Percentiles rank a stretch among this genome's conserved stretches.
phyloP scores from a whole-genome alignment of 495 filamentous ascomycete genomes.

The Cairneyella variabilis region DNA sequence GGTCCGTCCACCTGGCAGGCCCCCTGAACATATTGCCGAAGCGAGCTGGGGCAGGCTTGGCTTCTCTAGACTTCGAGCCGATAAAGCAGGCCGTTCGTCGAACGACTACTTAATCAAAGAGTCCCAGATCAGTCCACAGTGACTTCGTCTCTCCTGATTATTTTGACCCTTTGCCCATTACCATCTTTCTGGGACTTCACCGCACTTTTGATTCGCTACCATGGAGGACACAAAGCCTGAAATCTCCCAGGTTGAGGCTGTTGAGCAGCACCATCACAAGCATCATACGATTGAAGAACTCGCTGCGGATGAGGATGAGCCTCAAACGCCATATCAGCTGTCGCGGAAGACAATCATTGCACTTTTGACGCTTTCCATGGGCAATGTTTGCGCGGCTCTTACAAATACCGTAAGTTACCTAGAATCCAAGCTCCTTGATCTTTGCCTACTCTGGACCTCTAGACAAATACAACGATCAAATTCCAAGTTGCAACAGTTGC shows the following conservation, averaged over 20 bases:
- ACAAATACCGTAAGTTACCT: constrained; percentile 10
- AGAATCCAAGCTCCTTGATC: not conserved
- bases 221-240: constrained; percentile 4
- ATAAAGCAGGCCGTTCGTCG: too few relatives aligned
- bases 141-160: too few relatives aligned
- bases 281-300: constrained; percentile 6
- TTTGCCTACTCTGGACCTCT: not conserved
- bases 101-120: not conserved
- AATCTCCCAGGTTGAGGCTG: not conserved
- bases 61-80: too few relatives aligned
- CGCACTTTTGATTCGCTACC: too few relatives aligned
- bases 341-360: constrained; percentile 13
- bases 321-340: constrained; percentile 16
- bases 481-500: constrained; percentile 14
- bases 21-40: too few relatives aligned
- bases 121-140: not conserved
- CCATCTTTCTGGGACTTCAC: too few relatives aligned
- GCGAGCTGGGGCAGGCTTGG: too few relatives aligned
- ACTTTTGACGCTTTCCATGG: constrained; percentile 14
- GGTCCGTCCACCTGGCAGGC: too few relatives aligned
- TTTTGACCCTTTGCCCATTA: too few relatives aligned
- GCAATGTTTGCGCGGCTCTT: constrained; percentile 18
- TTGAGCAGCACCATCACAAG: not conserved
- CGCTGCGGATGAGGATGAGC: constrained; percentile 11
- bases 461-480: constrained; percentile 22